Base-by-base conservation (phyloP, 2,329 filamentous ascomycete species). In the Huntiella abstrusa region DNA sequence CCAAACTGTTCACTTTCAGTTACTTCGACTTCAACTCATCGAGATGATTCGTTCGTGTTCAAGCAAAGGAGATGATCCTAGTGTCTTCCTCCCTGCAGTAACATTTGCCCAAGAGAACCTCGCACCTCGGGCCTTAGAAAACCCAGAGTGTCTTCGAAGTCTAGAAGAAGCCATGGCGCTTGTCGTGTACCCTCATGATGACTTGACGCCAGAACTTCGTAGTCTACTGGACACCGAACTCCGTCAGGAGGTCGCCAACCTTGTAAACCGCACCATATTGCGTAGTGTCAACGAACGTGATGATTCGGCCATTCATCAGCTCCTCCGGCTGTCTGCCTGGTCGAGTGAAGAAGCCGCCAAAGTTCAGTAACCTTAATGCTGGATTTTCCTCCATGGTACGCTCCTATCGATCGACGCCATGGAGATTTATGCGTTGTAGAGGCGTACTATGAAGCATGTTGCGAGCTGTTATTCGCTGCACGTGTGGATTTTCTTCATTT, bases 121-220 rank as follows among this genome's bases (percentile, higher is more conserved):
- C 11, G 86, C 85, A 8, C 87, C 91, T 3, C 77, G 85, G 47
- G 91, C 88, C 5, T 79, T 87, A 1, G 83, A 77, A 4, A 85
- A 86, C 53, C 71, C 75, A 3, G 75, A 80, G 39, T 96, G 94
- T 53, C 69, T 95, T 10, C 75, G 81, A 52, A 86, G 93, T 51
- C 69, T 98, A 8, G 91, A 98, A 62, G 75, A 80, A 58, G 95
- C 91, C 0, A 94, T 98, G 79, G 81, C 85, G 0, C 70, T 98
- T 36, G 68, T 98, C 35, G 80, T 98, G 38, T 94, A 95, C 54
- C 78, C 84, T 1, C 71, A 75, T n/a, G 82, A 91, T 45, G 80
- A 75, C 45, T 70, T 95, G 34, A 75, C 83, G 39, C 77, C 83
- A 2, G 76, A 83, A 42, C 67, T 95, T 32, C 77, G 80, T 34